Evolutionary conservation across 805 yeast genomes (phyloP).

Genomic region (Lachancea nothofagi): DNA sequence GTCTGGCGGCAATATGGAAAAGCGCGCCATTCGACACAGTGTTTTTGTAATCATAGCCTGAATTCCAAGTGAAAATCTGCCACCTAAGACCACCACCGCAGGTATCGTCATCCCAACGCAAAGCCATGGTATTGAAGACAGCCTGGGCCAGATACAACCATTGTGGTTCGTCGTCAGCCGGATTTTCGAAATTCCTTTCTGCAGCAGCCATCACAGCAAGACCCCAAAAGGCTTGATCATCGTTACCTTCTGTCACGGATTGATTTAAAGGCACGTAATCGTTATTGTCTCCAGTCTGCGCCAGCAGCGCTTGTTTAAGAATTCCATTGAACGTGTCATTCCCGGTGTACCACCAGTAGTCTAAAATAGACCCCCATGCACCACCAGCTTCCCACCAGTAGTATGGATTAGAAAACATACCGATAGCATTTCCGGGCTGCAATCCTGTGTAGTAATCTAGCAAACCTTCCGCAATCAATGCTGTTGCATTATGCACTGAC

Average conservation of each 20-base stretch:
- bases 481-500: constrained; percentile 44
- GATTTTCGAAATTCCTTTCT: constrained; percentile 50
- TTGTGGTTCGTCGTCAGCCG: constrained; percentile 38
- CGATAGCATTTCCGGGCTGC: constrained; percentile 68
- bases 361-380: constrained; percentile 61
- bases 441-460: constrained; percentile 76
- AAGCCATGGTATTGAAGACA: constrained; percentile 78
- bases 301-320: constrained; percentile 48
- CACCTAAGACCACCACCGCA: constrained; percentile 93
- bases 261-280: constrained; percentile 60
- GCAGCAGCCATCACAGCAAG: constrained; percentile 58
- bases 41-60: constrained; percentile 91
- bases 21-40: constrained; percentile 86
- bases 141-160: constrained; percentile 58
- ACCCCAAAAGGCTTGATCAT: constrained; percentile 71
- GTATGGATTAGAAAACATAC: constrained; percentile 84
- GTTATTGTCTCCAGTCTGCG: constrained; percentile 40
- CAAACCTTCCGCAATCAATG: constrained; percentile 61
- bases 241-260: constrained; percentile 64
- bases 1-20: constrained; percentile 80
- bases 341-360: constrained; percentile 64
- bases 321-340: constrained; percentile 57
- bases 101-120: constrained; percentile 69
- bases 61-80: constrained; percentile 94
- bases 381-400: constrained; percentile 98